phyloP scores from a whole-genome alignment of 1,139 yeast genomes.

The Scheffersomyces illinoinensis region DNA sequence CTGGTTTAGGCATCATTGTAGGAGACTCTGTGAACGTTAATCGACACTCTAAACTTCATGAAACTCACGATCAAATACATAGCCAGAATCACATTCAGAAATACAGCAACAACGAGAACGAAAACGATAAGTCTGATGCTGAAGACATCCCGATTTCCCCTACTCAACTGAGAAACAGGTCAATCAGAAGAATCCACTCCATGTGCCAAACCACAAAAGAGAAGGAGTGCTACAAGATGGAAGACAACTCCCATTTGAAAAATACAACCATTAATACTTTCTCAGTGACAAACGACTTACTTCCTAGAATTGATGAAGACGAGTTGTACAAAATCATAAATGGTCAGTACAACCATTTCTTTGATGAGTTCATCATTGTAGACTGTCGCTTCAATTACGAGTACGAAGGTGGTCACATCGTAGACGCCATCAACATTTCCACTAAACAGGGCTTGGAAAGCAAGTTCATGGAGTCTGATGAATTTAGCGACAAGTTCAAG shows the following conservation, averaged over 20 bases:
- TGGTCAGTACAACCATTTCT: conserved; percentile 53
- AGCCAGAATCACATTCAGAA: background rate
- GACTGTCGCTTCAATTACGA: conserved; percentile 96
- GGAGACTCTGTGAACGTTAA: background rate
- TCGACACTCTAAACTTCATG: background rate
- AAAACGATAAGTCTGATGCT: conserved; percentile 9
- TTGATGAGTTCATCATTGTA: conserved; percentile 62
- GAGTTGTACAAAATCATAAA: conserved; percentile 65
- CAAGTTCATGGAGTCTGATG: conserved; percentile 29
- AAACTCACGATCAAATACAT: background rate
- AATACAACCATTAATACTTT: conserved; percentile 48
- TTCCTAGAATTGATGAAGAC: conserved; percentile 71
- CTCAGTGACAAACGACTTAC: conserved; percentile 57
- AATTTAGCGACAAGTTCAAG: conserved; percentile 11
- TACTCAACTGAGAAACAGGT: conserved; percentile 5
- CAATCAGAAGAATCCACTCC: conserved; percentile 62
- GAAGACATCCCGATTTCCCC: conserved; percentile 21
- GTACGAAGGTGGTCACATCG: conserved; percentile 88
- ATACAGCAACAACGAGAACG: background rate
- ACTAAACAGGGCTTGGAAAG: conserved; percentile 68
- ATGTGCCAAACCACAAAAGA: conserved; percentile 56
- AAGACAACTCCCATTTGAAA: conserved; percentile 41
- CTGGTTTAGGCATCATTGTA: background rate
- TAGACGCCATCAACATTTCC: conserved; percentile 76
- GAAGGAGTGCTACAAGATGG: conserved; percentile 28